Conservation (phyloP, 148 eudicot genomes). For the Fallopia convolvulus region DNA sequence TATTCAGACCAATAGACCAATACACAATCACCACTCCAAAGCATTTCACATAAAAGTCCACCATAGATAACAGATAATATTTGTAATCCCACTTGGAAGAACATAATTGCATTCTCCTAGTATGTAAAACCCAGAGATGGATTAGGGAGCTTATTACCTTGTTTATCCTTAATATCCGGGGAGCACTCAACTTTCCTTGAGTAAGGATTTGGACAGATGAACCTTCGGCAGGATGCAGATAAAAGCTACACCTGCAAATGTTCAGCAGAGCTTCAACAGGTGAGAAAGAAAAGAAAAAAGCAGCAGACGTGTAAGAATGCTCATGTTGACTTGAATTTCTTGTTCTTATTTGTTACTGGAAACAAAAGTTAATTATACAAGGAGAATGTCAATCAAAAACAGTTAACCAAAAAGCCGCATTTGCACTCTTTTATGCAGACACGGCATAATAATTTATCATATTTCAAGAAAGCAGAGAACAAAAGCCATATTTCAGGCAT, state of each 20-base stretch:
- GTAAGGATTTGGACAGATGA: slow-evolving; percentile 74
- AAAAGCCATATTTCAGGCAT: not conserved
- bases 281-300: not conserved
- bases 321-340: not conserved
- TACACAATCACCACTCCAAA: not conserved
- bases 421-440: no score
- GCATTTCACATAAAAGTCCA: not conserved
- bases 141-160: slow-evolving; percentile 34
- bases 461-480: no score
- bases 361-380: not conserved
- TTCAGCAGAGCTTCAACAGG: slow-evolving; percentile 1
- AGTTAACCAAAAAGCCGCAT: no score
- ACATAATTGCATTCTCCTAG: no score
- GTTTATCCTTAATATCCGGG: slow-evolving; percentile 94
- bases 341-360: not conserved
- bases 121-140: not conserved
- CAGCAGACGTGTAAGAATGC: not conserved
- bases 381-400: not conserved
- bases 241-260: slow-evolving; percentile 84
- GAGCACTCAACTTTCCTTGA: slow-evolving; percentile 97
- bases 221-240: slow-evolving; percentile 86
- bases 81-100: not conserved
- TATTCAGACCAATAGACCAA: not conserved
- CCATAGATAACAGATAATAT: not conserved
- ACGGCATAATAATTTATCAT: no score